These are phyloP conservation scores for Gymnopilus dilepis DNA, from an alignment of 768 basidiomycete genomes.

Conservation along the genomic window DNA sequence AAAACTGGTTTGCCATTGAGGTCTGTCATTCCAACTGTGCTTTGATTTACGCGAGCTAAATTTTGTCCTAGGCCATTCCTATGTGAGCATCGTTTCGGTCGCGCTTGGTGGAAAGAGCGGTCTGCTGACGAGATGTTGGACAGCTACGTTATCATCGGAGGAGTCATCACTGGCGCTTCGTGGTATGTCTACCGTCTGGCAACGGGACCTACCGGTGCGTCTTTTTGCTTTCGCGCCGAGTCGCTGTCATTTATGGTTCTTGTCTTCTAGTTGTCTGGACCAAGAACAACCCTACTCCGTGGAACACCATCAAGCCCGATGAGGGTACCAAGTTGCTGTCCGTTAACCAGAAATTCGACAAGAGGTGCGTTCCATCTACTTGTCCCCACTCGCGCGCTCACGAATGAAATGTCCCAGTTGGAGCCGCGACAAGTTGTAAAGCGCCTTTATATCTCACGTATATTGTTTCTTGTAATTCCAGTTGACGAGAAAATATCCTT, in stretches of 20 bases:
- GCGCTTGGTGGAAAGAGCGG: not conserved
- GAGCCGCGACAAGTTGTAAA: conserved; percentile 75
- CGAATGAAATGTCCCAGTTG: conserved; percentile 53
- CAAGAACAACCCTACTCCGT: conserved; percentile 84
- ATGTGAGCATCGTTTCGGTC: conserved; percentile 43
- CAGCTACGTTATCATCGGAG: conserved; percentile 57
- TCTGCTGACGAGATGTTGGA: conserved; percentile 6
- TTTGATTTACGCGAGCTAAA: conserved; percentile 15
- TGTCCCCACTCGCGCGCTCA: not conserved
- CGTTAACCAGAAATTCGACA: conserved; percentile 77
- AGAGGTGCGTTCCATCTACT: conserved; percentile 52
- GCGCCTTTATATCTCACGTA: conserved; percentile 10
- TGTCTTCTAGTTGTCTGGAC: conserved; percentile 54
- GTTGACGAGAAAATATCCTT: conserved; percentile 10
- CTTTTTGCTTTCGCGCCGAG: not conserved
- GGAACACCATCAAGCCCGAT: conserved; percentile 79
- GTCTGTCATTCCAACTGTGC: conserved; percentile 36
- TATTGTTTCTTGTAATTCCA: conserved; percentile 17
- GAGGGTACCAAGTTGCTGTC: conserved; percentile 75
- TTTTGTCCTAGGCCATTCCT: conserved; percentile 48
- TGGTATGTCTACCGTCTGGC: conserved; percentile 77
- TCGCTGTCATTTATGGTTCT: not conserved
- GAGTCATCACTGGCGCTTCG: conserved; percentile 58
- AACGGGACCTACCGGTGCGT: conserved; percentile 57
- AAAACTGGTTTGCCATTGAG: conserved; percentile 79